Evolutionary conservation across 2,329 filamentous ascomycete species (phyloP), one percentile per base, ranked within the genome.

Genomic region (Pezicula carpinea): DNA sequence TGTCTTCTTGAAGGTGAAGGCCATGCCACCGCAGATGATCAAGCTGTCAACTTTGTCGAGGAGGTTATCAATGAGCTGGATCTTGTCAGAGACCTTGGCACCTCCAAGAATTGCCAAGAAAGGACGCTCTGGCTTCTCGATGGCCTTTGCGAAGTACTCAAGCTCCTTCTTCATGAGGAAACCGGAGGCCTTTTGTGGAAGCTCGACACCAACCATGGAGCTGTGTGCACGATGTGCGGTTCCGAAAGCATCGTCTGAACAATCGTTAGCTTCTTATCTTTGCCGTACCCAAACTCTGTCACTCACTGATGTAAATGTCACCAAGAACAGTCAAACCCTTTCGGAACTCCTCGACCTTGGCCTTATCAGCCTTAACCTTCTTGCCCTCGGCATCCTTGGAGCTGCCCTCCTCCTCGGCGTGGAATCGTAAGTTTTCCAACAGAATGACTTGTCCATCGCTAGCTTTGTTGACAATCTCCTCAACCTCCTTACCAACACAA

Each of bases 81-180:
- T 99, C 85, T 99, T 99, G 81, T 99, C 93, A 38, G 89, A 95
- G 59, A 99, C 90, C 82, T 99, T 99, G 69, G 93, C 90, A 60
- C 93, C 93, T 62, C 93, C 93, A 45, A 99, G 87, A 67, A 99
- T 99, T 68, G 93, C 95, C 46, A 99, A 85, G 87, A 99, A 99
- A 52, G 93, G 93, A 48, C 92, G 85, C 75, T 95, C 79, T 53
- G 93, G 93, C 61, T 80, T 83, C 77, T 99, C 93, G 52, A 99
- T 87, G 33, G 90, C 93, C 77, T 96, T 82, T 56, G 93, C 93
- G 67, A 99, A 99, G 84, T 99, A 99, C 68, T 99, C 93, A 54
- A 99, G 87, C 74, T 99, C 93, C 80, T 97, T 99, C 87, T 99
- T 99, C 79, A 99, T 90, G 64, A 99, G 83, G 84, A 96, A 99